Base-by-base conservation (phyloP, 1,139 yeast species). In the Pneumocystis oryctolagi region DNA sequence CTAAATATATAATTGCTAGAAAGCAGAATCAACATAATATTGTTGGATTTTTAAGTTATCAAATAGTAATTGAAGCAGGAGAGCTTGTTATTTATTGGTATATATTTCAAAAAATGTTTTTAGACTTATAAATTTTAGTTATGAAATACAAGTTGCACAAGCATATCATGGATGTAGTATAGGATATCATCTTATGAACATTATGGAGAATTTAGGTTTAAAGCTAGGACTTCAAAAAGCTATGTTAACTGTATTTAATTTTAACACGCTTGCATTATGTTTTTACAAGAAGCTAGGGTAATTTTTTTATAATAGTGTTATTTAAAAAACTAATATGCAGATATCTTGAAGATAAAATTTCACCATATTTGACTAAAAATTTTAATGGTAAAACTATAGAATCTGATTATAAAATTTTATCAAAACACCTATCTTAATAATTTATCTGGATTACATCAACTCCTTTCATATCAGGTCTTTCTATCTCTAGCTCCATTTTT, bases 401-500 rank as follows among this genome's bases (percentile, higher is more conserved):
- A 32, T 68, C 69, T 25, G 63, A 68, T 30, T 65, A 67, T 34
- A 67, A 65, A 57, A 67, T 67, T 32, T 58, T 67, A 12, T 64
- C 63, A 32, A 66, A 64, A 39, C 18, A 40, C 18, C 12, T 62
- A 20, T 30, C 18, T 56, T 34, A 32, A 25, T 60, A 37, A 32
- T n/a, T 42, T 35, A 60, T 20, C 14, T 35, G 62, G 34, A 58
- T 32, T 16, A 35, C 34, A 16, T 40, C 16, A 25, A 30, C 30
- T 30, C 40, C 32, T 28, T n/a, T 35, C 30, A 30, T 25, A n/a
- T 61, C 61, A 9, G 66, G 63, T 28, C 61, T 62, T 57, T 75
- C 58, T 70, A 69, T 9, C 76, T 79, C 30, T 80, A 80, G 67
- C 83, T 89, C 96, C 61, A 77, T 73, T 53, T 87, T 80, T 62